Evolutionary conservation across 140 eudicot genomes (phyloP).

Genomic region (Oenanthe javanica): DNA sequence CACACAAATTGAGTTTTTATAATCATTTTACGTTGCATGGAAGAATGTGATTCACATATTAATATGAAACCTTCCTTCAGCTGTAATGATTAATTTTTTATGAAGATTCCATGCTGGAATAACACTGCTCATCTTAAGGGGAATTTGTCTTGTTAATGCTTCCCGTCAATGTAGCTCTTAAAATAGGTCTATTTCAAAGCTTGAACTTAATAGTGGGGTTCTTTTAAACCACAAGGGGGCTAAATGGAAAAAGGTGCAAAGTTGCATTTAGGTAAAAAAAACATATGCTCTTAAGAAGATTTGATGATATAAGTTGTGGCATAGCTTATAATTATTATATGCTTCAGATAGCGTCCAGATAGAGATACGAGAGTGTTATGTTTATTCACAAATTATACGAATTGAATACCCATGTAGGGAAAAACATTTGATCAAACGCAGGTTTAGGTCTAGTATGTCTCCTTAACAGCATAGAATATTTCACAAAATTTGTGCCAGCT

Average conservation of each 20-base stretch:
- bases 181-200: background rate
- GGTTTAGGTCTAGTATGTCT: background rate
- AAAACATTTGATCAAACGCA: background rate
- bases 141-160: background rate
- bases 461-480: background rate
- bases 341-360: background rate
- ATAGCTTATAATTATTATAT: no score
- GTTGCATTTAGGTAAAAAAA: background rate
- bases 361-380: background rate
- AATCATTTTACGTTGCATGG: background rate
- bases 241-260: background rate
- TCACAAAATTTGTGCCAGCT: background rate
- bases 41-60: background rate
- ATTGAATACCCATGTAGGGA: background rate
- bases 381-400: background rate
- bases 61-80: background rate
- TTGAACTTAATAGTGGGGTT: background rate
- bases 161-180: background rate
- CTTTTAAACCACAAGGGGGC: no score
- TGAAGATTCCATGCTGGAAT: background rate
- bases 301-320: background rate
- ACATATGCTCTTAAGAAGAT: background rate
- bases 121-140: background rate
- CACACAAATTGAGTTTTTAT: background rate
- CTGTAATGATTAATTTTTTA: background rate